Evolutionary conservation across 371 early-diverging fungal species (phyloP).

Genomic region (Zopfochytrium polystomum): DNA sequence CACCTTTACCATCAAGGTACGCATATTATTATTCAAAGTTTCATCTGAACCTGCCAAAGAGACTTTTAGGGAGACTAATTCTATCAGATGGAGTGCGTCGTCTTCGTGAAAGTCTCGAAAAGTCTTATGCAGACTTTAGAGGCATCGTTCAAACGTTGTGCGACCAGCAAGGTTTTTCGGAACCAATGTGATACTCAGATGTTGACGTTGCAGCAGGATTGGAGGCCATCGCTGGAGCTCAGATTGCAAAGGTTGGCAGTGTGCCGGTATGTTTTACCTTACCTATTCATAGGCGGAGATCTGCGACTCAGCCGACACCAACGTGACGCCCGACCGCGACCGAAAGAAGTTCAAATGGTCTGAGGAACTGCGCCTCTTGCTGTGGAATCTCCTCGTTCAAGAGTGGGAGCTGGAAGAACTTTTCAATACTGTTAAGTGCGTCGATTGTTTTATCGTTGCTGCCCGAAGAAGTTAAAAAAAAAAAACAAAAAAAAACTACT

Average conservation of each 20-base stretch:
- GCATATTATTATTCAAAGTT: background rate
- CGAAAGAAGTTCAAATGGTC: conserved; percentile 35
- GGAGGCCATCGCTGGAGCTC: background rate
- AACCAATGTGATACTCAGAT: background rate
- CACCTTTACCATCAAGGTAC: conserved; percentile 35
- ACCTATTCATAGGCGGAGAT: background rate
- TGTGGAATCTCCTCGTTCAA: conserved; percentile 39
- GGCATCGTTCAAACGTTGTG: conserved; percentile 7
- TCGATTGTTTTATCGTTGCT: conserved; percentile 3
- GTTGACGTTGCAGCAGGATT: background rate
- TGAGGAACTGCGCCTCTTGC: conserved; percentile 18
- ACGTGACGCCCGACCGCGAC: conserved; percentile 8
- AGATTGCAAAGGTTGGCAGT: conserved; percentile 11
- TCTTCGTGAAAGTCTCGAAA: conserved; percentile 10
- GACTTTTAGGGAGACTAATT: conserved; percentile 23
- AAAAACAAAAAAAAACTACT: too few relatives aligned
- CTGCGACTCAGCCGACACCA: background rate
- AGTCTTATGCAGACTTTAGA: conserved; percentile 24
- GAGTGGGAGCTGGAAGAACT: conserved; percentile 44
- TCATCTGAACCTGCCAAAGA: conserved; percentile 11
- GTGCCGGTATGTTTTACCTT: background rate
- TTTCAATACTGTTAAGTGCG: conserved; percentile 18
- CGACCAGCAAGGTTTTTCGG: conserved; percentile 17
- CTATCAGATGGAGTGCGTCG: conserved; percentile 27
- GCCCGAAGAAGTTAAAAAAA: background rate